Conservation (phyloP, 2,329 filamentous ascomycete species). For the Eutypella sp. region DNA sequence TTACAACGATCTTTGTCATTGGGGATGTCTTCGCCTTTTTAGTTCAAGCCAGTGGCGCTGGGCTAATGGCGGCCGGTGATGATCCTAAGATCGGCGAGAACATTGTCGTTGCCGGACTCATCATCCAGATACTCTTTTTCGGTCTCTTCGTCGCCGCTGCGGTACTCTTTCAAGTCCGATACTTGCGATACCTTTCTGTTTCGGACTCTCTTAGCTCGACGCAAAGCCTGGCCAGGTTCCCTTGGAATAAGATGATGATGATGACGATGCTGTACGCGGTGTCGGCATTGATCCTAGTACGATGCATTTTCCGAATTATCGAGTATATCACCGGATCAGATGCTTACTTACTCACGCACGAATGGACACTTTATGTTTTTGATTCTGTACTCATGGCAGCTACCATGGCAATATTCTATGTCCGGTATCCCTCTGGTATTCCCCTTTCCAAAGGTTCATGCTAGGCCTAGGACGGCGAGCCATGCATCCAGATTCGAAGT, state of each 20-base stretch:
- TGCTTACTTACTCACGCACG: conserved; percentile 21
- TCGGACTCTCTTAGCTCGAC: conserved; percentile 3
- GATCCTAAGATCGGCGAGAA: conserved; percentile 30
- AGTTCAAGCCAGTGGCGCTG: conserved; percentile 28
- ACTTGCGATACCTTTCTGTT: conserved; percentile 9
- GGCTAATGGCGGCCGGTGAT: conserved; percentile 10
- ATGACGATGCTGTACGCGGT: conserved; percentile 8
- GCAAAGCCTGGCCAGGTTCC: conserved; percentile 12
- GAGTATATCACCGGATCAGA: conserved; percentile 29
- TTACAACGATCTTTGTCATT: conserved; percentile 42
- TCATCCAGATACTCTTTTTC: conserved; percentile 47
- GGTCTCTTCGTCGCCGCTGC: conserved; percentile 41
- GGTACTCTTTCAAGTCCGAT: conserved; percentile 33
- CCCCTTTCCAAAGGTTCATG: neutral
- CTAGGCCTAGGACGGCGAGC: no score
- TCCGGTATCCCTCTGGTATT: conserved; percentile 1
- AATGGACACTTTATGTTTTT: conserved; percentile 23
- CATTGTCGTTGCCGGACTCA: conserved; percentile 43
- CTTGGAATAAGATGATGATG: conserved; percentile 17
- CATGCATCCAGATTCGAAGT: no score
- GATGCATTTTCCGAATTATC: conserved; percentile 31
- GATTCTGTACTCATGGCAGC: conserved; percentile 23
- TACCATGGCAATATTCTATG: conserved; percentile 1
- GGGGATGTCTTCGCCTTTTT: conserved; percentile 42
- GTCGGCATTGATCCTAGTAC: conserved; percentile 27